Conservation (phyloP, 2,329 filamentous ascomycete genomes). For the Arthrinium puccinioides region DNA sequence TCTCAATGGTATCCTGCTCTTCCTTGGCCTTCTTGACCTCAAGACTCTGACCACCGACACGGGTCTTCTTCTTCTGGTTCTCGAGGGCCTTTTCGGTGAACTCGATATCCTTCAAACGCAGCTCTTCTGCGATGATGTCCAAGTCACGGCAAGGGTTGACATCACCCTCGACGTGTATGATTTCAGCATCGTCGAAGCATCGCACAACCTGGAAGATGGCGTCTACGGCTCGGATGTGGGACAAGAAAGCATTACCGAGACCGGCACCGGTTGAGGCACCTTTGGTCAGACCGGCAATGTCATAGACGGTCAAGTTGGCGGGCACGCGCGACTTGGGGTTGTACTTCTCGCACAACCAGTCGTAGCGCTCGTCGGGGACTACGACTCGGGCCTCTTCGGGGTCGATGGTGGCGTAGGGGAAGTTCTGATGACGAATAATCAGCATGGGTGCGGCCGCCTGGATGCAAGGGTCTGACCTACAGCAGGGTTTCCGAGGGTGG, state of each 20-base stretch:
- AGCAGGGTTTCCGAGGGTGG: conserved; percentile 92
- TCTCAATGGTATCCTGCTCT: conserved; percentile 89
- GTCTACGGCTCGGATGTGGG: conserved; percentile 96
- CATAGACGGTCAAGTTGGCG: conserved; percentile 95
- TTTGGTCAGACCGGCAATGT: conserved; percentile 93
- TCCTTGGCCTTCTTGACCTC: conserved; percentile 98
- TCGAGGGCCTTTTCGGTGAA: conserved; percentile 95
- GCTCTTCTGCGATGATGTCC: conserved; percentile 93
- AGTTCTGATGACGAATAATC: conserved; percentile 65
- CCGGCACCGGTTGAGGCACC: conserved; percentile 96
- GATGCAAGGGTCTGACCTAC: conserved; percentile 52
- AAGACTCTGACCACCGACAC: conserved; percentile 86
- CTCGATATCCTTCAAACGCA: conserved; percentile 97
- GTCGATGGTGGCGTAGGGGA: conserved; percentile 98
- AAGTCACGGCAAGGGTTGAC: conserved; percentile 92
- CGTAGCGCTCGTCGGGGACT: conserved; percentile 90
- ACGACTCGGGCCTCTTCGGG: conserved; percentile 97
- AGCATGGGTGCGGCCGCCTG: too few species aligned
- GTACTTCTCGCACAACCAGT: conserved; percentile 94
- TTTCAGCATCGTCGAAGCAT: conserved; percentile 98
- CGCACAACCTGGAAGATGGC: conserved; percentile 96
- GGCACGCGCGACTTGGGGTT: conserved; percentile 97
- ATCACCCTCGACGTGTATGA: conserved; percentile 98
- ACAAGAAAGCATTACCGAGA: conserved; percentile 96
- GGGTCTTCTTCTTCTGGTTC: conserved; percentile 86